These are phyloP conservation scores for Glebionis coronaria DNA, from an alignment of 129 eudicot species.

Conservation along the genomic window DNA sequence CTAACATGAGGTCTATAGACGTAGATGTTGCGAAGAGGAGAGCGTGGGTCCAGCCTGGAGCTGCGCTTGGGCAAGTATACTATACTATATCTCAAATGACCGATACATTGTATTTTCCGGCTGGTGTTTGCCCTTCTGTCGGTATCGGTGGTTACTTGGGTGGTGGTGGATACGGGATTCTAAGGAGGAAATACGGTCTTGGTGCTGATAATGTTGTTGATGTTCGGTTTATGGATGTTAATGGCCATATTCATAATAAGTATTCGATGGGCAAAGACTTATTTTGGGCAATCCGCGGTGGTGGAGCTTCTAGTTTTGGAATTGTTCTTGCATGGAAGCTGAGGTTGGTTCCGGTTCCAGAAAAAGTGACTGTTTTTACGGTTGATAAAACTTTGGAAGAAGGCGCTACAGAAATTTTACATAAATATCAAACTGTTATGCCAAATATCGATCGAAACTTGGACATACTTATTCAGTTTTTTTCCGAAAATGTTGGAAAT, in stretches of 20 bases:
- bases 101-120: not conserved
- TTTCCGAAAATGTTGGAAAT: not conserved
- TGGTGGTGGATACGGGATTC: too few relatives aligned
- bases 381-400: not conserved
- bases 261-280: slow-evolving; percentile 34
- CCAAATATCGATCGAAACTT: slow-evolving; percentile 14
- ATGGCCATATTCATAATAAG: not conserved
- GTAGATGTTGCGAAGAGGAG: too few relatives aligned
- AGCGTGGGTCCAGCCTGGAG: too few relatives aligned
- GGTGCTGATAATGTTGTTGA: slow-evolving; percentile 11
- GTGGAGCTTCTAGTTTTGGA: too few relatives aligned
- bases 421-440: too few relatives aligned
- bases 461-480: slow-evolving; percentile 3
- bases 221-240: slow-evolving; percentile 6
- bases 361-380: slow-evolving; percentile 19
- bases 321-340: too few relatives aligned
- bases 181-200: too few relatives aligned
- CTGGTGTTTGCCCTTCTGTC: not conserved
- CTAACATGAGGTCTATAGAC: too few relatives aligned
- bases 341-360: slow-evolving; percentile 29
- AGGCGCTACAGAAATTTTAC: too few relatives aligned
- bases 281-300: too few relatives aligned
- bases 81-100: not conserved
- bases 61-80: too few relatives aligned
- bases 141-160: not conserved